Evolutionary conservation across 1,284 basidiomycete species (phyloP), one percentile per base, ranked within the genome.

Genomic region (Meripilus lineatus): DNA sequence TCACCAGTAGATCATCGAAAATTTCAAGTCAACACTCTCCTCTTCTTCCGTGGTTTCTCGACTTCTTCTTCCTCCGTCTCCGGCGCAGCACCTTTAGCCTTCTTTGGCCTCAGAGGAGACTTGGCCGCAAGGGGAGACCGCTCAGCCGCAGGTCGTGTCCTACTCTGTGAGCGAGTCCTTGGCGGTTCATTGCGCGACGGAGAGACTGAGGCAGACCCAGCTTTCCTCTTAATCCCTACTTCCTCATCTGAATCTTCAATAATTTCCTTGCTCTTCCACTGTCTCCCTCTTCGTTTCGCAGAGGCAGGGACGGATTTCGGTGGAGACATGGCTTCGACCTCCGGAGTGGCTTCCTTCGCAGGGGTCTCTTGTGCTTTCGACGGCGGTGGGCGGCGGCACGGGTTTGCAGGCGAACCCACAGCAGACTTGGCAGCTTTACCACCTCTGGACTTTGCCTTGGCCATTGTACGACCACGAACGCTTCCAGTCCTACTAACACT

Each of bases 381-480:
- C 38, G 51, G 22, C 26, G 50, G 45, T 23, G 50, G 44, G 32
- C 50, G 49, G 18, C 52, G 46, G 35, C 55, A 56, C 40, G 55
- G 55, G 22, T 51, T 50, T 21, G 55, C 30, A 33, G 39, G 50
- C 35, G 38, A 17, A 8, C 30, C 6, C 30, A 22, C 5, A 18
- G 7, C 36, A 3, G 46, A 32, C 3, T 47, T 33, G n/a, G 26
- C 32, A 15, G 37, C 18, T 20, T 47, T 30, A n/a, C 8, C n/a
- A 30, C 8, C 28, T 30, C 28, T 30, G 10, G 28, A 30, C 28
- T n/a, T 50, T 5, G 50, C 32, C 42, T 50, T 55, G 7, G 52
- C 46, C 37, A 55, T 53, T 2, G 49, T 49, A 1, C 54, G 50
- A 18, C 45, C 51, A 3, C 54, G 48, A 4, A 53, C 52, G 34